phyloP scores from a whole-genome alignment of 345 rosid genomes.

The Eucalyptus cloeziana region DNA sequence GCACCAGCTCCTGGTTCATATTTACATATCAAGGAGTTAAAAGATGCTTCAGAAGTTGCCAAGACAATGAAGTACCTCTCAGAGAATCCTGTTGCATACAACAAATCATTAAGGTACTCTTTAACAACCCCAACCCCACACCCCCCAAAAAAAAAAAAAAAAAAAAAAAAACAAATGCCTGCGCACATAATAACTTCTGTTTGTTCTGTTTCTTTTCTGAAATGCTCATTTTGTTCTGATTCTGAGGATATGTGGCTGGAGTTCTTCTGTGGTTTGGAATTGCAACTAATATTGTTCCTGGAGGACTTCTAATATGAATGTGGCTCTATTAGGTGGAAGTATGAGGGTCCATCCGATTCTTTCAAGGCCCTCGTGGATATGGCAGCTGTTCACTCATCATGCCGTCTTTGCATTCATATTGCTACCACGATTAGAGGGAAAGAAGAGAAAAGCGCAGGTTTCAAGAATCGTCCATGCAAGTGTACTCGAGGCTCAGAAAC shows the following conservation, averaged over 20 bases:
- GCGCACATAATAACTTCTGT: neutral
- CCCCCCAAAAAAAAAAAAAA: too few species aligned
- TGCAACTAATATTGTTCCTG: neutral
- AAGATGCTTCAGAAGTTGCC: conserved; percentile 52
- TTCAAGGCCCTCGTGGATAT: conserved; percentile 96
- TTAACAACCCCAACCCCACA: neutral
- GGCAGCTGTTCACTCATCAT: conserved; percentile 97
- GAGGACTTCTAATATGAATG: neutral
- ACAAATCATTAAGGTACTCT: conserved; percentile 56
- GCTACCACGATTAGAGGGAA: conserved; percentile 58
- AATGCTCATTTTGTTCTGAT: neutral
- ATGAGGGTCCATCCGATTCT: conserved; percentile 88
- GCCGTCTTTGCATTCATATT: conserved; percentile 89
- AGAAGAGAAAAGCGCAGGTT: conserved; percentile 49
- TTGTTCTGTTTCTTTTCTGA: neutral
- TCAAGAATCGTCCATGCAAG: conserved; percentile 76
- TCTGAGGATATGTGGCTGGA: neutral
- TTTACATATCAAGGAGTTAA: conserved; percentile 54
- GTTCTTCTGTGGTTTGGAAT: neutral
- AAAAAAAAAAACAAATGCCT: neutral
- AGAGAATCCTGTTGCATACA: conserved; percentile 58
- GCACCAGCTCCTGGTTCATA: conserved; percentile 55
- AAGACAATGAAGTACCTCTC: conserved; percentile 67
- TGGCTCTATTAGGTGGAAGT: conserved; percentile 65
- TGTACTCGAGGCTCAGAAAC: conserved; percentile 63